These are phyloP conservation scores for Flagelloscypha sp. DNA, from an alignment of 768 basidiomycete genomes.

Conservation along the genomic window DNA sequence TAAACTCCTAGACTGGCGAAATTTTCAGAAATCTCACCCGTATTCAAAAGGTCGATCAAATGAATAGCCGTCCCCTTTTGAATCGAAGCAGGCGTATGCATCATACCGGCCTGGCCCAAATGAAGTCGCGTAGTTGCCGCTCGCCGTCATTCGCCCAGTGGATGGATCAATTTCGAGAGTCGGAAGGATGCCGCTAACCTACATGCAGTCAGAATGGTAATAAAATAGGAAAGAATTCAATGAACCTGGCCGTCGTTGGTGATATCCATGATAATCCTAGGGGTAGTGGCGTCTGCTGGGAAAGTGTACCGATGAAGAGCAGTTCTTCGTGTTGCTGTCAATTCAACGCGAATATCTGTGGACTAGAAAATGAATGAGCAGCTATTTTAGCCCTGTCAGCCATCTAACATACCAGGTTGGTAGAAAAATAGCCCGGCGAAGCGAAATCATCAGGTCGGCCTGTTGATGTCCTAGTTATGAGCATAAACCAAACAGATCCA, in stretches of 20 bases:
- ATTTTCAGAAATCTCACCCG: no score
- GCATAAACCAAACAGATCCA: no score
- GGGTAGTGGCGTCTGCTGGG: slow-evolving; percentile 35
- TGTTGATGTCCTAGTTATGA: background rate
- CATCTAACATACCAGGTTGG: slow-evolving; percentile 45
- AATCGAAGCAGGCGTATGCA: slow-evolving; percentile 54
- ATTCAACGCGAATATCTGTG: slow-evolving; percentile 47
- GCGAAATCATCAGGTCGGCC: slow-evolving; percentile 41
- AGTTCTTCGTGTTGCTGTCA: slow-evolving; percentile 51
- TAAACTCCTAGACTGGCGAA: no score
- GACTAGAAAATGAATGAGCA: slow-evolving; percentile 25
- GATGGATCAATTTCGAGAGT: slow-evolving; percentile 38
- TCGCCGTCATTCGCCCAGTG: slow-evolving; percentile 40
- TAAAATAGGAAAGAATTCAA: no score
- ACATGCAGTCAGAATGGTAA: no score
- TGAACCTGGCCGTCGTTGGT: slow-evolving; percentile 58
- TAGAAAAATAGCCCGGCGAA: slow-evolving; percentile 59
- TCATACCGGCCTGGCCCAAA: slow-evolving; percentile 54
- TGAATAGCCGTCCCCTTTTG: slow-evolving; percentile 43
- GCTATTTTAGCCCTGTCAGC: no score
- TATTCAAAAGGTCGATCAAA: slow-evolving; percentile 43
- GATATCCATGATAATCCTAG: slow-evolving; percentile 51
- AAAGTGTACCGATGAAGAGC: slow-evolving; percentile 56
- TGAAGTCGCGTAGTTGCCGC: slow-evolving; percentile 39
- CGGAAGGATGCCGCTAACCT: slow-evolving; percentile 40